Conservation (phyloP, 1,284 basidiomycete species). For the Microbotryum intermedium region DNA sequence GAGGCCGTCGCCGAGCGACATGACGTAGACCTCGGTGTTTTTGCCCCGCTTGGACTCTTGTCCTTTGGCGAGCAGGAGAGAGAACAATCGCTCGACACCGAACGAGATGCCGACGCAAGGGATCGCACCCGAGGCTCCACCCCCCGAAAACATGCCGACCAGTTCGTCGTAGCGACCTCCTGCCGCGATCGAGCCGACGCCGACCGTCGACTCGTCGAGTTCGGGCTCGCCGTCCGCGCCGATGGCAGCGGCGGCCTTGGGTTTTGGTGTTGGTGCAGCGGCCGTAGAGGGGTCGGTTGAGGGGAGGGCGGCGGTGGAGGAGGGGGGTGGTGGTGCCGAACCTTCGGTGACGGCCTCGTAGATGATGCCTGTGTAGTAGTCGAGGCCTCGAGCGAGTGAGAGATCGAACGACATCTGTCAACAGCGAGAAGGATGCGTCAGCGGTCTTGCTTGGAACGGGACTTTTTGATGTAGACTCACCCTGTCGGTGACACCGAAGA, state of each 20-base stretch:
- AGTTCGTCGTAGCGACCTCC: constrained; percentile 95
- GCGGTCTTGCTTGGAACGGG: background rate
- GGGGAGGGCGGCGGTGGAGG: constrained; percentile 47
- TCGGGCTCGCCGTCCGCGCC: constrained; percentile 63
- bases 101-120: constrained; percentile 93
- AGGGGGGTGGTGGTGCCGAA: constrained; percentile 67
- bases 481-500: constrained; percentile 72
- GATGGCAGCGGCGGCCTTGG: constrained; percentile 45
- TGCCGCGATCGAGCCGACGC: constrained; percentile 94
- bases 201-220: constrained; percentile 83
- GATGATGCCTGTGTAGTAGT: constrained; percentile 98
- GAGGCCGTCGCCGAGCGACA: constrained; percentile 84
- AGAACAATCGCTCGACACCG: constrained; percentile 93
- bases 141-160: constrained; percentile 82
- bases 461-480: constrained; percentile 40
- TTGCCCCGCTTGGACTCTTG: constrained; percentile 64
- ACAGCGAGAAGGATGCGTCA: background rate
- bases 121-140: constrained; percentile 49
- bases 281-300: constrained; percentile 35
- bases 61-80: constrained; percentile 72
- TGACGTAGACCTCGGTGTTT: constrained; percentile 89
- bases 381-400: constrained; percentile 87
- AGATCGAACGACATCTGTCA: constrained; percentile 86
- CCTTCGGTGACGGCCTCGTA: constrained; percentile 93
- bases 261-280: constrained; percentile 26